A percentile compares a stretch with the other conserved stretches of the same genome.
These are phyloP conservation scores for Rhodotorula kratochvilovae DNA, from an alignment of 768 basidiomycete genomes.

Conservation along the genomic window DNA sequence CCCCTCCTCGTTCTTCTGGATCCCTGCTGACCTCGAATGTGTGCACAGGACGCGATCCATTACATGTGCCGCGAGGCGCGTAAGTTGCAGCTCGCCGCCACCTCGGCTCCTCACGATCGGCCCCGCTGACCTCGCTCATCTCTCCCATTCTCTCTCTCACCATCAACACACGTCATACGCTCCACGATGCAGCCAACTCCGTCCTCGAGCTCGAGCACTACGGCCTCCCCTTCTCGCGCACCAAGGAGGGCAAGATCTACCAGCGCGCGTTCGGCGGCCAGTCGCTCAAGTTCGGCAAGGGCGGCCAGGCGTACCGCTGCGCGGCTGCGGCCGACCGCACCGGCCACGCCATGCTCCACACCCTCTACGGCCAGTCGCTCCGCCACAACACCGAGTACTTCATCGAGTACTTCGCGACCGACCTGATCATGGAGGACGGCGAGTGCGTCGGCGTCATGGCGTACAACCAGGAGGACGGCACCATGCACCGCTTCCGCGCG, in stretches of 20 bases:
- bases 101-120: not conserved
- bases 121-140: slow-evolving; percentile 28
- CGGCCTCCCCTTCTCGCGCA: slow-evolving; percentile 96
- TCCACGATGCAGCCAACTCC: slow-evolving; percentile 2
- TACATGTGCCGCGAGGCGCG: slow-evolving; percentile 99
- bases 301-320: slow-evolving; percentile 97
- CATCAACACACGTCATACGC: too few species aligned
- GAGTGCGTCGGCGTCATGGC: slow-evolving; percentile 99
- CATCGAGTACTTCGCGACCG: slow-evolving; percentile 97
- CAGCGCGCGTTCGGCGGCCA: slow-evolving; percentile 99
- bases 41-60: slow-evolving; percentile 85
- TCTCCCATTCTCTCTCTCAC: not conserved
- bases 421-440: slow-evolving; percentile 95
- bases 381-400: slow-evolving; percentile 99
- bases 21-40: not conserved
- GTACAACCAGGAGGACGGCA: slow-evolving; percentile 99
- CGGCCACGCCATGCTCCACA: slow-evolving; percentile 96
- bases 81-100: slow-evolving; percentile 52
- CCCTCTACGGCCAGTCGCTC: slow-evolving; percentile 96
- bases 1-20: accelerated
- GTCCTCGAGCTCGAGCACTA: slow-evolving; percentile 83
- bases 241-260: slow-evolving; percentile 98
- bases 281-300: slow-evolving; percentile 92
- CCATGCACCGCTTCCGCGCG: slow-evolving; percentile 93
- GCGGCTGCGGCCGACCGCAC: slow-evolving; percentile 98